Base-by-base conservation (phyloP, 139 green algal species). In the Gonium pectorale region DNA sequence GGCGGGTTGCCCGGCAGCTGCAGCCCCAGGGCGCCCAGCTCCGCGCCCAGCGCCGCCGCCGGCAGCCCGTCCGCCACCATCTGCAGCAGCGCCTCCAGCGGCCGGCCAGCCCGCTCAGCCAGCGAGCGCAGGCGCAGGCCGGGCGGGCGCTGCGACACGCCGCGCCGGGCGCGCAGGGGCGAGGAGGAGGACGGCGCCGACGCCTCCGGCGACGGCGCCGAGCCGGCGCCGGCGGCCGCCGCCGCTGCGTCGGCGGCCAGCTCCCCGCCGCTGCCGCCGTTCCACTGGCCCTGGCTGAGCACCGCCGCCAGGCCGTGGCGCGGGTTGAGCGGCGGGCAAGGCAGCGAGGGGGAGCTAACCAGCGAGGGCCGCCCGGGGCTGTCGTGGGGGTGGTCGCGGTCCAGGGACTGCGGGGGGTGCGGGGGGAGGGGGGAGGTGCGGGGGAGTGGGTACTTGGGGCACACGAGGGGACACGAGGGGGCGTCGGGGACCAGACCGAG, bases 61-160 rank as follows among this genome's bases (percentile, higher is more conserved):
- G 59, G 40, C 56, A 71, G 27, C 40, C 56, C 71, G 0, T 82
- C 75, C 59, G 75, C 75, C 41, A 82, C 75, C 78, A 84, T 63
- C 78, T 74, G 62, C 63, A 84, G 44, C 78, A 75, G 29, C 27
- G 59, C 44, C 6, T 84, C 78, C 62, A 84, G 78, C 62, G 78
- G 31, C 41, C 46, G 78, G 4, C 75, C 75, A 59, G 63, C 59
- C 75, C 46, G 59, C 75, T 71, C 75, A 40, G 31, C 41, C 75
- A 82, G 41, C 4, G 41, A 40, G 40, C 59, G 56, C 59, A 82
- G 59, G 59, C 75, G 56, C 40, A 60, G 40, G 19, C 75, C 75
- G 29, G 73, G 49, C 31, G 71, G 52, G 0, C 71, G 71, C 51
- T 67, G 51, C 31, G 52, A 44, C 22, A 69, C 27, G 22, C 54